A percentile compares a stretch with the other conserved stretches of the same genome.
Conservation (phyloP, 108 stramenopile genomes). For the Tribonema minus region DNA sequence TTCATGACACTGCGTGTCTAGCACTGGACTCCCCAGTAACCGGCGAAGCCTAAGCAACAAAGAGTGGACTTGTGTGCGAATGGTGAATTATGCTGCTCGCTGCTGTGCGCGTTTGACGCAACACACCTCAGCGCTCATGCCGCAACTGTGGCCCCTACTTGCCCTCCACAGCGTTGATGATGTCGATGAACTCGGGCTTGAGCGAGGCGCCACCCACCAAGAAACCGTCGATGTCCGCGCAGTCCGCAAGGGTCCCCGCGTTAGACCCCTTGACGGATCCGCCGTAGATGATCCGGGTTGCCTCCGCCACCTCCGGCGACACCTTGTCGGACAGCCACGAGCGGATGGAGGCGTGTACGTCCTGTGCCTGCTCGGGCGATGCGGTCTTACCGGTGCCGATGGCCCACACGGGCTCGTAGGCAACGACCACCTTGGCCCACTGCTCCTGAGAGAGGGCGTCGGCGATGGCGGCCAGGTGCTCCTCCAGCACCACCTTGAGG, state of each 20-base stretch:
- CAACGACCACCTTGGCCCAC: constrained; percentile 88
- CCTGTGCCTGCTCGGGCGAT: constrained; percentile 98
- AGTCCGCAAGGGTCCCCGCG: constrained; percentile 4
- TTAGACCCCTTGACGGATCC: constrained; percentile 33
- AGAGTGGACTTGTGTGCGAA: too few relatives aligned
- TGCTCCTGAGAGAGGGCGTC: constrained; percentile 56
- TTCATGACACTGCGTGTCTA: too few relatives aligned
- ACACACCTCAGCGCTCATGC: too few relatives aligned
- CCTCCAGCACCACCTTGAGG: constrained; percentile 69
- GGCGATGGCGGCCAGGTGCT: constrained; percentile 63
- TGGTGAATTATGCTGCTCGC: too few relatives aligned
- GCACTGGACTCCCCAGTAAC: too few relatives aligned
- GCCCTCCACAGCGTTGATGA: constrained; percentile 33
- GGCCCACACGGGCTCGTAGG: constrained; percentile 91
- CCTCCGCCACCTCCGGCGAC: constrained; percentile 69
- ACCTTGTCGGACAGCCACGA: constrained; percentile 83
- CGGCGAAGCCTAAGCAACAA: too few relatives aligned
- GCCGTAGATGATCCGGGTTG: constrained; percentile 55
- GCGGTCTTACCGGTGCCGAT: constrained; percentile 94
- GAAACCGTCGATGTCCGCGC: constrained; percentile 96
- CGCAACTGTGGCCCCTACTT: too few relatives aligned
- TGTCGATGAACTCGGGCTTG: constrained; percentile 51
- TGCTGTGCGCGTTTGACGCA: too few relatives aligned
- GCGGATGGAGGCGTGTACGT: constrained; percentile 88
- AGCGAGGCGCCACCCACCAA: constrained; percentile 97